Percentiles rank a stretch among this genome's conserved stretches.
These are phyloP conservation scores for Iris macrosiphon DNA, from an alignment of 106 monocot genomes.

Conservation along the genomic window DNA sequence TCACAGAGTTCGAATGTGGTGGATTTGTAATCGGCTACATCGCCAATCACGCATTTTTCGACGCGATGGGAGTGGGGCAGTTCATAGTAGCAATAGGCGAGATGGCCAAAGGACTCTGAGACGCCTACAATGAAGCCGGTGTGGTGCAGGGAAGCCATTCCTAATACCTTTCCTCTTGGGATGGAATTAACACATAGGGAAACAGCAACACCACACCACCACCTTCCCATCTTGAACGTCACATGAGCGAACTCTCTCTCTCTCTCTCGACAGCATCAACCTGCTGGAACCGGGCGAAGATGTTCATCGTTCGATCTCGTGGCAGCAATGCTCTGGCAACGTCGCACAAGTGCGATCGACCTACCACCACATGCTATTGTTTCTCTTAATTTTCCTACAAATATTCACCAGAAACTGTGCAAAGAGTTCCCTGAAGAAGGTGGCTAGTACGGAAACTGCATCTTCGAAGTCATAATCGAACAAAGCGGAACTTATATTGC, in stretches of 20 bases:
- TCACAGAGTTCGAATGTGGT: slow-evolving; percentile 22
- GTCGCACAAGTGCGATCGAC: slow-evolving; percentile 3
- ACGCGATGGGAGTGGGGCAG: slow-evolving; percentile 17
- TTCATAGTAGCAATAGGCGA: slow-evolving; percentile 19
- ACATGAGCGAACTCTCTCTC: slow-evolving; percentile 4
- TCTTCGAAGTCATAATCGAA: slow-evolving; percentile 33
- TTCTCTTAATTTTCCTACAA: slow-evolving; percentile 11
- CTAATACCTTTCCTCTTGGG: too few species aligned
- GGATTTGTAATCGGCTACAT: slow-evolving; percentile 19
- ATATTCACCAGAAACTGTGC: background rate
- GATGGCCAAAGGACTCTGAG: slow-evolving; percentile 15
- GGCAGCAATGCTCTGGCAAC: slow-evolving; percentile 17
- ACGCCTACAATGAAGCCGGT: slow-evolving; percentile 1
- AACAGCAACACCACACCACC: too few species aligned
- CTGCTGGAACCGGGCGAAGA: background rate
- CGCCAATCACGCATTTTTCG: slow-evolving; percentile 19
- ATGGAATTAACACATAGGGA: too few species aligned
- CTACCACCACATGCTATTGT: background rate
- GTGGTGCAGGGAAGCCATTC: slow-evolving; percentile 17
- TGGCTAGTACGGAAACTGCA: slow-evolving; percentile 61
- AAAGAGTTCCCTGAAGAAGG: slow-evolving; percentile 4
- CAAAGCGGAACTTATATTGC: slow-evolving; percentile 10
- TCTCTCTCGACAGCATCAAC: slow-evolving; percentile 2
- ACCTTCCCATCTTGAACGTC: background rate
- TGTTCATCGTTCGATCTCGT: slow-evolving; percentile 28